A percentile compares a stretch with the other conserved stretches of the same genome.
Conservation (phyloP, 2,329 filamentous ascomycete genomes). For the Clonostachys sp. region DNA sequence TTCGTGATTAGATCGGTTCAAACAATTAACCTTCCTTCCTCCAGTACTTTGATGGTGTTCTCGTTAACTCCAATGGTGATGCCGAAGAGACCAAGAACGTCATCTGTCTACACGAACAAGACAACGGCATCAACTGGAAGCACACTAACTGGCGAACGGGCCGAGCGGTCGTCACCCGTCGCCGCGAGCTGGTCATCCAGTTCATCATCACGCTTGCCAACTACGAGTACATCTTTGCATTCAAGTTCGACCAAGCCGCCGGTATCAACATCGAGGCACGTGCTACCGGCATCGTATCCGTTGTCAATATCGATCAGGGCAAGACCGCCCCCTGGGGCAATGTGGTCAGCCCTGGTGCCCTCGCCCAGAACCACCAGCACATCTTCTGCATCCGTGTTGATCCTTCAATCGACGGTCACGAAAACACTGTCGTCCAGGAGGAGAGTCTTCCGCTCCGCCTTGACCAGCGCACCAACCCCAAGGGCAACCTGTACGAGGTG, state of each 20-base stretch:
- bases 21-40: constrained; percentile 11
- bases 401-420: constrained; percentile 54
- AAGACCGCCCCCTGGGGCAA: constrained; percentile 51
- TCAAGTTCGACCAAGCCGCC: constrained; percentile 48
- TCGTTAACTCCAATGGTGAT: constrained; percentile 17
- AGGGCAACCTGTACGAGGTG: constrained; percentile 38
- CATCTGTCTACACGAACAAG: constrained; percentile 24
- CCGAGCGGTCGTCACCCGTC: constrained; percentile 48
- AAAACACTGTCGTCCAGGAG: constrained; percentile 46
- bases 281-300: constrained; percentile 35
- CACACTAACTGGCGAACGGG: constrained; percentile 55
- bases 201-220: constrained; percentile 60
- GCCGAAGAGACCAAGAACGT: constrained; percentile 37
- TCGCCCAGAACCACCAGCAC: constrained; percentile 65
- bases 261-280: constrained; percentile 21
- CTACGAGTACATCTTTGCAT: constrained; percentile 48
- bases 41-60: constrained; percentile 27
- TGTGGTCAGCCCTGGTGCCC: constrained; percentile 52
- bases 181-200: constrained; percentile 53
- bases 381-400: constrained; percentile 60
- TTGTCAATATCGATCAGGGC: constrained; percentile 46
- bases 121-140: constrained; percentile 55
- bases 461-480: constrained; percentile 35
- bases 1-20: constrained; percentile 1
- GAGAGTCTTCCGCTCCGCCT: constrained; percentile 38